Base-by-base conservation (phyloP, 2,329 filamentous ascomycete species). In the Cladosporium austrohemisphaericum region DNA sequence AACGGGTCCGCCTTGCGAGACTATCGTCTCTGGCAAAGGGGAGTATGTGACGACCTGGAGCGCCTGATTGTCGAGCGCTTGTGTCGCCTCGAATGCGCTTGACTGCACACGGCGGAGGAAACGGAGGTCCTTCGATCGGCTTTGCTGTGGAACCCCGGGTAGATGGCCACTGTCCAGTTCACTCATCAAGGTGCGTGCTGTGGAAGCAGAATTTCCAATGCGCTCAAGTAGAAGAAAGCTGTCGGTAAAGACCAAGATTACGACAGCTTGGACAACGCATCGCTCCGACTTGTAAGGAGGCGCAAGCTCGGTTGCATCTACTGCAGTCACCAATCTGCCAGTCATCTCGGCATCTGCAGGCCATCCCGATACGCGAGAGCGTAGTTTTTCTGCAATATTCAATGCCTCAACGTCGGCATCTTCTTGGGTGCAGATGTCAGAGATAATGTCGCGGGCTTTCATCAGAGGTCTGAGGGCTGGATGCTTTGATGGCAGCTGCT, bases 401-500 rank as follows among this genome's bases (percentile, higher is more conserved):
- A 84, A 83, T 57, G 89, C 86, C 61, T 88, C 85, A 14, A 44
- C 29, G 3, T 74, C 70, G 61, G 86, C 64, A 71, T 86, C 77
- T 60, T 96, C 92, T 71, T 96, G 84, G 13, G 92, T 94, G 68
- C 93, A 98, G 35, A 98, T 98, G 47, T 95, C 93, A 16, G 91
- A 90, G 57, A 98, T 90, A 46, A 95, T 87, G 65, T 97, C 93
- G 57, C 92, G 80, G 0, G 93, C 91, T 64, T 89, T 91, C 33
- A 96, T 79, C 70, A 98, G 84, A 2, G 79, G 77, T 57, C 86
- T 85, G 46, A 95, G 76, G 0, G 91, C 91, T 2, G 90, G 88
- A 65, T 97, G 91, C 7, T 86, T 83, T 43, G 91, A 81, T 4
- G 92, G 91, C 14, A 97, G 78, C 53, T 86, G 90, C 57, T 85